Evolutionary conservation across 306 rosid species (phyloP).

Genomic region (Begonia loranthoides): DNA sequence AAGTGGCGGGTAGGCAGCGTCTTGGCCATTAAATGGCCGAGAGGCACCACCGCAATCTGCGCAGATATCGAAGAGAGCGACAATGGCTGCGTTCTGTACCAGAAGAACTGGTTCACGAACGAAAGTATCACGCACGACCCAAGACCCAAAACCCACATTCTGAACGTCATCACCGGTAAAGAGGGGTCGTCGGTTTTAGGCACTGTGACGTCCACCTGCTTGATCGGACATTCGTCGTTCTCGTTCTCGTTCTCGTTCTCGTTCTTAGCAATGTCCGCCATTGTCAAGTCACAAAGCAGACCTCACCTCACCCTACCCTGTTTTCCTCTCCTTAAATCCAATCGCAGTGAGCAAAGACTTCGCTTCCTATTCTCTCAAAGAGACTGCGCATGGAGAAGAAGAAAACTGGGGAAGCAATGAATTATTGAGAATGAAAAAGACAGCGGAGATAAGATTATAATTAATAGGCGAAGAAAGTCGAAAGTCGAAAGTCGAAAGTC

Average conservation of each 20-base stretch:
- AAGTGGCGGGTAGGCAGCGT: conserved; percentile 32
- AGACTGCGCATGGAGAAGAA: too few relatives aligned
- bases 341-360: too few relatives aligned
- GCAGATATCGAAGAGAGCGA: conserved; percentile 46
- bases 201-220: conserved; percentile 66
- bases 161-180: conserved; percentile 50
- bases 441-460: too few relatives aligned
- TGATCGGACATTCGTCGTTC: conserved; percentile 27
- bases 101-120: conserved; percentile 79
- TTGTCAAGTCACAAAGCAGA: not conserved
- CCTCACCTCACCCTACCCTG: too few relatives aligned
- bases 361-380: too few relatives aligned
- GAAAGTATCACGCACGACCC: conserved; percentile 48
- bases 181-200: conserved; percentile 66
- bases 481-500: too few relatives aligned
- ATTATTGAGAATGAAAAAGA: too few relatives aligned
- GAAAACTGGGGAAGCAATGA: too few relatives aligned
- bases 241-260: conserved; percentile 10
- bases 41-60: conserved; percentile 86
- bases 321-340: too few relatives aligned
- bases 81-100: conserved; percentile 77
- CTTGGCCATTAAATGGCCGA: conserved; percentile 73
- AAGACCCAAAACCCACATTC: conserved; percentile 83
- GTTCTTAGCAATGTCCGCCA: conserved; percentile 5
- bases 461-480: too few relatives aligned